Base-by-base conservation (phyloP, 1,284 basidiomycete genomes). In the Pholiota adiposa region DNA sequence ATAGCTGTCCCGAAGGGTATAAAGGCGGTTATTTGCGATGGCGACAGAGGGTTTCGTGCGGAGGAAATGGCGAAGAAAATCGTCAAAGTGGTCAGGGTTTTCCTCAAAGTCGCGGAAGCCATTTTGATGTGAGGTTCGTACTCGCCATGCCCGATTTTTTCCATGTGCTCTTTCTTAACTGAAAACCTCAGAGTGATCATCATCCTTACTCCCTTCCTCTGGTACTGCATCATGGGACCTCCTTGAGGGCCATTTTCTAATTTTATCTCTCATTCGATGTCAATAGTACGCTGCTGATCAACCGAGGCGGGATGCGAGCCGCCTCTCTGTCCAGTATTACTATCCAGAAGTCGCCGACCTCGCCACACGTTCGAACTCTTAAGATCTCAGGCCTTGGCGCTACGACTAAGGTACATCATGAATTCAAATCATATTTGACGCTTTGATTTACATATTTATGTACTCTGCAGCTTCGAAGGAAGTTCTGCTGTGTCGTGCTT, bases 1-100 rank as follows among this genome's bases (percentile, higher is more conserved):
- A 65, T 76, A 81, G 49, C 72, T 75, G 70, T 79, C 79, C 79
- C 79, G 55, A 79, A 79, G 2, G 76, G 75, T 29, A 78, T 75
- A 11, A 79, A 70, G 57, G 74, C 70, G 59, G 74, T 74, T 59
- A 79, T 75, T 50, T 75, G 74, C 11, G 38, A 36, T 9, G 50
- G 9, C 6, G n/a, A 16, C 9, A 58, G 25, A 12, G 56, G 56
- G 16, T 58, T 58, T 38, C 31, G 27, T 9, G 50, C 56, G n/a
- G 46, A 18, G n/a, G 11, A 38, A 25, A 48, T 48, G 16, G 23
- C 54, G 18, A 5, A 50, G 2, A 50, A 27, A 38, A 44, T 18
- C 16, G 31, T 6, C 12, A 48, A 23, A 5, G 33, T 11, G 3
- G 18, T 9, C 5, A 55, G 9, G 31, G 53, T 9, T 8, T 4